phyloP scores from a whole-genome alignment of 805 yeast species.

The Wickerhamomyces silvicola region DNA sequence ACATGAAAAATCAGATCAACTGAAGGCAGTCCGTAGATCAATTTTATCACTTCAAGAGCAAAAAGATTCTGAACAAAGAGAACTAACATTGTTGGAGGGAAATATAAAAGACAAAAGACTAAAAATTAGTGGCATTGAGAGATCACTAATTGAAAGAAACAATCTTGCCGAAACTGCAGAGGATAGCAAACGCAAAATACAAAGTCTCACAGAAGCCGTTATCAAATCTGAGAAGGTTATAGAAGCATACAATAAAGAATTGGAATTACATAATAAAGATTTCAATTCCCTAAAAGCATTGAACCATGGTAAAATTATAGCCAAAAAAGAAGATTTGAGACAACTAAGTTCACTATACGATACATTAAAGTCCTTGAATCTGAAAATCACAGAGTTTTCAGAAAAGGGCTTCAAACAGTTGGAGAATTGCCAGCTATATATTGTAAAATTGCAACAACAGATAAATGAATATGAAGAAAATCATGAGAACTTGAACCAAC shows the following conservation, averaged over 20 bases:
- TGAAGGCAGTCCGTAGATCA: conserved; percentile 34
- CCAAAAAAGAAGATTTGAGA: too few relatives aligned
- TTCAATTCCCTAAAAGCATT: too few relatives aligned
- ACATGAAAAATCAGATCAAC: conserved; percentile 29
- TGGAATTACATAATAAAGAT: too few relatives aligned
- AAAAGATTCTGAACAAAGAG: conserved; percentile 39
- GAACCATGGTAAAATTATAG: too few relatives aligned
- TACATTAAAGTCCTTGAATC: too few relatives aligned
- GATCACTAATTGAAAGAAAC: conserved; percentile 40
- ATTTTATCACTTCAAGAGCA: conserved; percentile 30
- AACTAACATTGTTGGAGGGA: conserved; percentile 39
- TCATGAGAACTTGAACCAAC: conserved; percentile 20
- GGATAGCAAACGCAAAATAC: conserved; percentile 27
- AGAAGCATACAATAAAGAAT: too few relatives aligned
- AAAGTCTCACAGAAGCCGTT: conserved; percentile 13
- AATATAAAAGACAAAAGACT: conserved; percentile 47
- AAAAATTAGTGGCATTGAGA: conserved; percentile 46
- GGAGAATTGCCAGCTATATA: conserved; percentile 6
- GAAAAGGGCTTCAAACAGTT: too few relatives aligned
- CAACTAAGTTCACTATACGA: too few relatives aligned
- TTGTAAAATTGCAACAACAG: conserved; percentile 13
- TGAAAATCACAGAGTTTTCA: too few relatives aligned
- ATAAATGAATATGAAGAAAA: conserved; percentile 22
- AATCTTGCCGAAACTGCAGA: conserved; percentile 33
- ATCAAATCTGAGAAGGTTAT: conserved; percentile 17